Evolutionary conservation across 2,329 filamentous ascomycete genomes (phyloP).

Genomic region (Chrysoporthe austroafricana): DNA sequence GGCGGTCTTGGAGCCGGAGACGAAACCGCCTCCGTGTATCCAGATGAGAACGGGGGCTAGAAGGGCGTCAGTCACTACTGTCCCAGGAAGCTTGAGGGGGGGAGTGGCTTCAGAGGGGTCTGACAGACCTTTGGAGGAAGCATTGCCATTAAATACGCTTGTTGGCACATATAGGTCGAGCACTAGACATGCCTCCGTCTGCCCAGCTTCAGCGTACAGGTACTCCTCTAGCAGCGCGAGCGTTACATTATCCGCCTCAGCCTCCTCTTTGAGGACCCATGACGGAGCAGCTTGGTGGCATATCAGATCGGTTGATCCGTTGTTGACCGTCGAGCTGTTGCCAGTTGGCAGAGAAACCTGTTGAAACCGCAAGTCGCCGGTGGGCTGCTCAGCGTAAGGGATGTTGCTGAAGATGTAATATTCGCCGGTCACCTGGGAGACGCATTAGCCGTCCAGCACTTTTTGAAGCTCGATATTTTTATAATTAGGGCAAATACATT

Average conservation of each 20-base stretch:
- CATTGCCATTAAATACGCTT: slow-evolving; percentile 34
- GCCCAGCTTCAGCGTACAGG: slow-evolving; percentile 30
- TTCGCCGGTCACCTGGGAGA: slow-evolving; percentile 34
- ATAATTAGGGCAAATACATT: slow-evolving; percentile 30
- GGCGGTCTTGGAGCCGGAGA: slow-evolving; percentile 46
- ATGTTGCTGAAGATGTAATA: slow-evolving; percentile 47
- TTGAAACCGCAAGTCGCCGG: slow-evolving; percentile 41
- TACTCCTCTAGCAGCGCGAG: slow-evolving; percentile 24
- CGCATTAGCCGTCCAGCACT: not conserved
- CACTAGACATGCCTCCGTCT: slow-evolving; percentile 53
- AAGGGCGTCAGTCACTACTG: slow-evolving; percentile 36
- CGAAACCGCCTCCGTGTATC: slow-evolving; percentile 51
- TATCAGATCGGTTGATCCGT: slow-evolving; percentile 23
- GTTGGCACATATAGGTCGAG: slow-evolving; percentile 53
- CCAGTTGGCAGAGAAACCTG: slow-evolving; percentile 35
- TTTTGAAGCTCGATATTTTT: not conserved
- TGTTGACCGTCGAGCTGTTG: slow-evolving; percentile 35
- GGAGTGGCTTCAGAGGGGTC: not conserved
- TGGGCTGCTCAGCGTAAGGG: slow-evolving; percentile 42
- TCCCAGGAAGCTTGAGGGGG: slow-evolving; percentile 25
- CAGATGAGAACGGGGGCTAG: slow-evolving; percentile 49
- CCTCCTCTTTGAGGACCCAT: slow-evolving; percentile 33
- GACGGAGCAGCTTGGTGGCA: slow-evolving; percentile 39
- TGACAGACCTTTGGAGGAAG: slow-evolving; percentile 10
- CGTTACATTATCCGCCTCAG: slow-evolving; percentile 21